Base-by-base conservation (phyloP, 139 green algal species). In the Picochlorum costavermella region DNA sequence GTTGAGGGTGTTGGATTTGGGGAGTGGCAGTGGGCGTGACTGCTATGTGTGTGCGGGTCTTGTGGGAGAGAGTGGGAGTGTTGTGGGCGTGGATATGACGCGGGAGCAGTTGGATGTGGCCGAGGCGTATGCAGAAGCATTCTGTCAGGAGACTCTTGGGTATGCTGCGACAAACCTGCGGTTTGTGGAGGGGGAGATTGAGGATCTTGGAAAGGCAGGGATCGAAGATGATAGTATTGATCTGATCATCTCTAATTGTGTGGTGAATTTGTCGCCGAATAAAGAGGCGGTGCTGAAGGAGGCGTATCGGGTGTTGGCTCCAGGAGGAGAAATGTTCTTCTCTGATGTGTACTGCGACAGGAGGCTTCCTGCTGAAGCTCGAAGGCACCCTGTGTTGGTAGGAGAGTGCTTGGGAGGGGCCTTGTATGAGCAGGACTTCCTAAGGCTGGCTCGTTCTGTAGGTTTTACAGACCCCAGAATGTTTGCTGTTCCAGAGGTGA, bases 51-150 rank as follows among this genome's bases (percentile, higher is more conserved):
- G 77, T 23, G 75, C 91, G 1, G 75, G 72, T 13, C 78, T 99
- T n/a, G 92, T 98, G 3, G 93, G 93, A 0, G 61, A 79, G 56
- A 55, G 61, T 1, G 89, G 89, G 49, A 73, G 60, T 33, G 89
- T 96, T 4, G 89, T 68, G 70, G 92, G 93, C 2, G 51, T 99
- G 12, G 94, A 99, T 77, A 99, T 99, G 94, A 99, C 94, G 1
- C 72, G 70, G 16, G 75, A 83, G 20, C 90, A 96, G 83, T 83
- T 98, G 46, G 77, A 80, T 23, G 89, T 98, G 30, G 87, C 92
- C 10, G 61, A 85, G 50, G 62, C 65, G 45, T 68, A 90, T 58
- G 73, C 76, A 11, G 88, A 89, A 33, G 62, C 64, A 13, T 96
- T 90, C 72, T 88, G 72, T 61, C 64, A 36, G 12, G 46, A 78